Evolutionary conservation across 2,329 filamentous ascomycete genomes (phyloP).

Genomic region (Botrytis tulipae): DNA sequence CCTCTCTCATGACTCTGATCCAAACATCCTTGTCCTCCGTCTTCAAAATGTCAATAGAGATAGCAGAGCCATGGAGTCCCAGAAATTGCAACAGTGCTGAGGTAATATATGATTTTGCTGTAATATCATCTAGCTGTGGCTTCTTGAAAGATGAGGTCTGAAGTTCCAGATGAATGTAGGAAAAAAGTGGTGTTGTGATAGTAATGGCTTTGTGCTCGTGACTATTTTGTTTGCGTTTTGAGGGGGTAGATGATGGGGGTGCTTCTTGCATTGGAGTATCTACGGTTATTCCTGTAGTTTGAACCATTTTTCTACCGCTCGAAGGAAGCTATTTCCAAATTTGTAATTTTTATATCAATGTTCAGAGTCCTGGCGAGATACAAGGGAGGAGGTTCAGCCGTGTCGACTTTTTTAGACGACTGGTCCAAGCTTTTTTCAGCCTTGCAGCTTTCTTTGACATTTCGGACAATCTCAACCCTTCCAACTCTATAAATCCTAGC

Average conservation of each 20-base stretch:
- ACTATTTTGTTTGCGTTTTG: conserved; percentile 20
- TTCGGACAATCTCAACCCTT: neutral
- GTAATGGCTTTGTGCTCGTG: conserved; percentile 53
- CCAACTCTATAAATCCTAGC: neutral
- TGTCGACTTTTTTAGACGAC: neutral
- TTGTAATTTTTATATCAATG: neutral
- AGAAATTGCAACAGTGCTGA: conserved; percentile 66
- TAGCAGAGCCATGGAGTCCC: conserved; percentile 63
- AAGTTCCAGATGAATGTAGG: conserved; percentile 57
- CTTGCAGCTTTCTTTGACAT: conserved; percentile 18
- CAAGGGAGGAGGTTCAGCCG: conserved; percentile 3
- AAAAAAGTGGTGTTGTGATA: conserved; percentile 51
- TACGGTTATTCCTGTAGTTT: neutral
- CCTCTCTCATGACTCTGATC: conserved; percentile 62
- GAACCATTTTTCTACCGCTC: neutral
- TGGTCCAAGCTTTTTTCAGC: conserved; percentile 19
- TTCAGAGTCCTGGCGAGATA: neutral
- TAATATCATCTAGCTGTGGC: conserved; percentile 56
- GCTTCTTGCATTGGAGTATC: conserved; percentile 16
- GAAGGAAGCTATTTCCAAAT: neutral
- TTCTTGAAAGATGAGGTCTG: conserved; percentile 38
- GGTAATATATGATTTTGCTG: conserved; percentile 61
- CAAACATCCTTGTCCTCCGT: conserved; percentile 56
- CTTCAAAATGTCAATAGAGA: conserved; percentile 69
- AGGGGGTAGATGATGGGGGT: neutral